Evolutionary conservation across 345 rosid genomes (phyloP).

Genomic region (Salix caprea): DNA sequence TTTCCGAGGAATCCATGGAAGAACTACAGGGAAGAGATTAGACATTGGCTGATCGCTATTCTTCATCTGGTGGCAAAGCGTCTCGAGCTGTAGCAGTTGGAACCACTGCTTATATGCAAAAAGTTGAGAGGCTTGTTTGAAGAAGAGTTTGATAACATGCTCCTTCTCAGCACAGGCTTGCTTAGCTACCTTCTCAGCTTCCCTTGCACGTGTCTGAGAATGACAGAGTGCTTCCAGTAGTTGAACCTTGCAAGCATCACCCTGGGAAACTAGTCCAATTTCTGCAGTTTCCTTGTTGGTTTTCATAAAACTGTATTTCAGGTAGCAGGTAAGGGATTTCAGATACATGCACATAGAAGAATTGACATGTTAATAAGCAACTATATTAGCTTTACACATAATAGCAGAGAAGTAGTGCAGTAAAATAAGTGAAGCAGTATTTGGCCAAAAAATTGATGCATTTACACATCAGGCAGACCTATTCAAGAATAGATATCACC

Average conservation of each 20-base stretch:
- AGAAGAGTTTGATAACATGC: slow-evolving; percentile 65
- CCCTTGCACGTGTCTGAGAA: slow-evolving; percentile 97
- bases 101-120: slow-evolving; percentile 93
- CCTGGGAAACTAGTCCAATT: slow-evolving; percentile 31
- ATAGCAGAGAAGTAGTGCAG: background rate
- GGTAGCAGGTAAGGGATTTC: slow-evolving; percentile 11
- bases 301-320: slow-evolving; percentile 15
- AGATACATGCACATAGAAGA: background rate
- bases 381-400: background rate
- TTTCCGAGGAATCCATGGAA: slow-evolving; percentile 53
- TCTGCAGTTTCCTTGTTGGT: slow-evolving; percentile 21
- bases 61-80: slow-evolving; percentile 56
- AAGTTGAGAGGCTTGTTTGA: slow-evolving; percentile 91
- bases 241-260: slow-evolving; percentile 59
- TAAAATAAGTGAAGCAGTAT: background rate
- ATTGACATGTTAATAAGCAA: background rate
- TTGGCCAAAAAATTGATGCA: background rate
- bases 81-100: slow-evolving; percentile 77
- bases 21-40: slow-evolving; percentile 40
- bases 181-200: slow-evolving; percentile 89
- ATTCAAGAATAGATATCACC: background rate
- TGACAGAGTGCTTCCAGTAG: slow-evolving; percentile 81
- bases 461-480: background rate
- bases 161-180: slow-evolving; percentile 79
- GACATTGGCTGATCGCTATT: slow-evolving; percentile 46